Base-by-base conservation (phyloP, 257 asterid genomes). In the Ophiorrhiza pumila region DNA sequence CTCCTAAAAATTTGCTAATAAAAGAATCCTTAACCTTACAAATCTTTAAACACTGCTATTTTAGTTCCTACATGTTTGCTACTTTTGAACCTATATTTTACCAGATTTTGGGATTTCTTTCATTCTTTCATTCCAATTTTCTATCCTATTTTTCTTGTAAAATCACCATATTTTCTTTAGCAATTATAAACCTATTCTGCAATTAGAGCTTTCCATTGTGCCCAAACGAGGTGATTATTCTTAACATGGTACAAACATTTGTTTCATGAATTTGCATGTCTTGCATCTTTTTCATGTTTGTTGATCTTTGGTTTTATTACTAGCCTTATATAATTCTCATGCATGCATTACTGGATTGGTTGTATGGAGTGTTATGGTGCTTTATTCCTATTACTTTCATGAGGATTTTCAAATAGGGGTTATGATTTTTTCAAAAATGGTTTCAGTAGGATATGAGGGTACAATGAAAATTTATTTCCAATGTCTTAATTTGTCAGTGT, bases 61-160 rank as follows among this genome's bases (percentile, higher is more conserved):
- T 69, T 69, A 55, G 46, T n/a, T 52, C 74, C 74, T 69, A 52
- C 60, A 52, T 22, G 7, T 25, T 34, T 34, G 74, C 64, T 25
- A 50, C 2, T n/a, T 52, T 39, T 35, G 43, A 31, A 68, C 42
- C 60, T 11, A 20, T 12, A 46, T 15, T 43, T 66, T 27, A 22
- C 62, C 18, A 50, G 27, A 37, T 29, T 8, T n/a, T 31, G 12
- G 12, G 39, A 15, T 17, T 58, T 35, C 45, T 61, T 4, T 5
- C 58, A 56, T 56, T 56, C 60, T 3, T 34, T 7, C 60, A 22
- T 39, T 0, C 27, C 15, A 34, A 2, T 2, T 62, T 39, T 39
- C 20, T n/a, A 63, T 12, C 58, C 47, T 15, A 56, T 31, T n/a
- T n/a, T n/a, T n/a, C n/a, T n/a, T n/a, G n/a, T n/a, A n/a, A n/a